phyloP scores from a whole-genome alignment of 2,329 filamentous ascomycete species.

The Sclerotinia subarctica region DNA sequence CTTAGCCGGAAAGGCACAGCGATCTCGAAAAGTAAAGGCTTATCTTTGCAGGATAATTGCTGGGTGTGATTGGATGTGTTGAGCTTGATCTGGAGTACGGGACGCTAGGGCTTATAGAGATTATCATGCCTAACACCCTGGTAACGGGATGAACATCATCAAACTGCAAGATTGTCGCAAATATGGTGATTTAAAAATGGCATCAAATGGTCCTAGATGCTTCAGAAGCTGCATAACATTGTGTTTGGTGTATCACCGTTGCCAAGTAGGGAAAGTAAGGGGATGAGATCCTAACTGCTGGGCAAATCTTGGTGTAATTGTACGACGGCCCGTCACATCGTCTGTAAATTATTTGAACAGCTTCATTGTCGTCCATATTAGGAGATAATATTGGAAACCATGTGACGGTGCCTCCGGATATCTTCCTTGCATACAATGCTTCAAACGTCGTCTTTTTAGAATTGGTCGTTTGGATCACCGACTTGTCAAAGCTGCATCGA shows the following conservation, averaged over 20 bases:
- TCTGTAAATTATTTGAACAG: not conserved
- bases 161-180: not conserved
- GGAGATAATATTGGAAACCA: not conserved
- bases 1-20: conserved; percentile 3
- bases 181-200: not conserved
- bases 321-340: not conserved
- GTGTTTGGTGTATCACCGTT: not conserved
- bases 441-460: not conserved
- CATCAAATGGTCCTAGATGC: not conserved
- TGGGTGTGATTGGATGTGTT: not conserved
- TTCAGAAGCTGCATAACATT: not conserved
- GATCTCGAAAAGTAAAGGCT: conserved; percentile 10
- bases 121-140: not conserved
- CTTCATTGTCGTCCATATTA: not conserved
- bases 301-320: not conserved
- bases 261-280: conserved; percentile 5
- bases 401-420: not conserved
- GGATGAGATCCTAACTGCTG: not conserved
- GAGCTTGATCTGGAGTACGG: conserved; percentile 11
- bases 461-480: not conserved
- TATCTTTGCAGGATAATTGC: conserved; percentile 16
- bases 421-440: not conserved
- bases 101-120: conserved; percentile 16
- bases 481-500: not conserved
- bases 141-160: not conserved